Conservation (phyloP, 305 asterid species). For the Rubia peregrina region DNA sequence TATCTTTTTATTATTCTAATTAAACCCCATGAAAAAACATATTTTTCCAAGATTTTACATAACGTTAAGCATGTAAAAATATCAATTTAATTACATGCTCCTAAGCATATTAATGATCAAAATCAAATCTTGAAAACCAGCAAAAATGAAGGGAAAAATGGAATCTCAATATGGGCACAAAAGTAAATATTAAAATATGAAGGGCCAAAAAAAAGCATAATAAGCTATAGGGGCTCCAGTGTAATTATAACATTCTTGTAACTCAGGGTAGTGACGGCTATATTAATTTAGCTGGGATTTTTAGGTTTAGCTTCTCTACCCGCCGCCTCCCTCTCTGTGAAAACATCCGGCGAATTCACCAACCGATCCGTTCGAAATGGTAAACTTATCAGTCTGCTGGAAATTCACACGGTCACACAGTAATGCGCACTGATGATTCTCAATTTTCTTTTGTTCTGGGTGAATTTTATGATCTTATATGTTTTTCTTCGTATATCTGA, state of each 20-base stretch:
- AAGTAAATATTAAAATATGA: neutral
- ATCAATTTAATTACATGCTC: too few species aligned
- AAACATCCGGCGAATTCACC: neutral
- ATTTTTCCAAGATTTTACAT: too few species aligned
- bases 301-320: neutral
- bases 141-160: too few species aligned
- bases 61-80: too few species aligned
- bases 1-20: too few species aligned
- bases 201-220: neutral
- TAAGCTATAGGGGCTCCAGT: neutral
- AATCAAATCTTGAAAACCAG: too few species aligned
- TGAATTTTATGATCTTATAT: neutral
- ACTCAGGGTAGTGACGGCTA: neutral
- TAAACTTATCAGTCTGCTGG: neutral
- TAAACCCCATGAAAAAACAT: too few species aligned
- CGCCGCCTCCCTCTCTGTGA: neutral
- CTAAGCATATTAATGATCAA: too few species aligned
- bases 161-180: too few species aligned
- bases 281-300: neutral
- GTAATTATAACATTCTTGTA: neutral
- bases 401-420: neutral
- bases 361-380: slow-evolving; percentile 3
- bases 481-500: neutral
- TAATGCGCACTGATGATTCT: neutral
- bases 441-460: neutral